Base-by-base conservation (phyloP, 352 stramenopile genomes). In the Globisporangium barbulae region DNA sequence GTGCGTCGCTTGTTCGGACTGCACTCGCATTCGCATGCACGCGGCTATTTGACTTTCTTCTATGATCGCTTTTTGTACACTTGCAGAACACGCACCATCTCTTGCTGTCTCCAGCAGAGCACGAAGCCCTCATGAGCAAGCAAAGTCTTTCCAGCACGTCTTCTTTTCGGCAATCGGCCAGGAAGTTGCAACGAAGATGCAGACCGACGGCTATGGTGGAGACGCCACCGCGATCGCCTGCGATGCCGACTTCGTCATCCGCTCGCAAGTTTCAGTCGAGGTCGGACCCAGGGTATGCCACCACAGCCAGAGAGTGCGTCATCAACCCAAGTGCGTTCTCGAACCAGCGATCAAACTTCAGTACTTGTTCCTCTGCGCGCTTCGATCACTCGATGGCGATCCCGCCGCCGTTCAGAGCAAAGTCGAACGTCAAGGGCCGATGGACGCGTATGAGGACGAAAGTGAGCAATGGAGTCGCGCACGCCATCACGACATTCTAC, bases 371-470 rank as follows among this genome's bases (percentile, higher is more conserved):
- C 6, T 44, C 59, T 3, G 19, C 13, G 22, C 22, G 28, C 59
- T 30, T 65, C 31, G 60, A 60, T 39, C n/a, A 22, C 21, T 52
- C 48, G 33, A 50, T 37, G n/a, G 33, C 35, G 17, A 60, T 65
- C n/a, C 25, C 59, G 13, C 35, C 25, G 15, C 13, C 25, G 19
- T 25, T 65, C 15, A 37, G 21, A 33, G 60, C 60, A 42, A 65
- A 60, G 31, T 65, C 60, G 60, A 65, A 65, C 10, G 60, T 65
- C 37, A 60, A 54, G 31, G 31, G 60, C n/a, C 60, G 48, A 4
- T 65, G 60, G 60, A 2, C 53, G 19, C 60, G 60, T 50, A 31
- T 65, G 19, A 54, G 33, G 41, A 22, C 39, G 17, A 53, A 44
- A 37, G 31, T 65, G 25, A 28, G 30, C 6, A 56, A 28, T 1